Conservation (phyloP, 768 basidiomycete species). For the Boletus tomentosulus region DNA sequence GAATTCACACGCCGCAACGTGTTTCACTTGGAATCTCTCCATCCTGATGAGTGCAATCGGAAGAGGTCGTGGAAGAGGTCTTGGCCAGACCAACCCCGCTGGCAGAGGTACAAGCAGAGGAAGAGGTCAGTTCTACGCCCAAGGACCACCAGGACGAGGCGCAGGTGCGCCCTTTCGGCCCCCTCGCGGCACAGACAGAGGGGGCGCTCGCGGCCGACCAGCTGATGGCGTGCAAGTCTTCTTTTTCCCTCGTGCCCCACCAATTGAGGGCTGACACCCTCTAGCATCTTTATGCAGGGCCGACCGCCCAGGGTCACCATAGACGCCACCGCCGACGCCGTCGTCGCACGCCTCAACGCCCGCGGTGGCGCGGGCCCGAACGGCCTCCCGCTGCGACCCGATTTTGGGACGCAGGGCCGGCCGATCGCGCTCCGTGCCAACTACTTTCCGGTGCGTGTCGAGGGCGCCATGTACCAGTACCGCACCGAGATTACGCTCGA, state of each 20-base stretch:
- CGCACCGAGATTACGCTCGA: slow-evolving; percentile 28
- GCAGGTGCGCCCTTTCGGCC: background rate
- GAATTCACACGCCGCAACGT: too few relatives aligned
- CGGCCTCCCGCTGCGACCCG: slow-evolving; percentile 42
- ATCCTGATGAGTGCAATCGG: too few relatives aligned
- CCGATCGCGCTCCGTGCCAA: slow-evolving; percentile 44
- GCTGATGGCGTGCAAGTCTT: slow-evolving; percentile 11
- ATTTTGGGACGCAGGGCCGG: slow-evolving; percentile 40
- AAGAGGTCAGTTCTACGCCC: background rate
- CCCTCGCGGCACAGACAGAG: slow-evolving; percentile 22
- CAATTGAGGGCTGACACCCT: background rate
- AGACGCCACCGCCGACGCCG: slow-evolving; percentile 36
- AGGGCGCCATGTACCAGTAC: slow-evolving; percentile 40
- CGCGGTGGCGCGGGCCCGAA: background rate
- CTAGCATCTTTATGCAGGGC: slow-evolving; percentile 31
- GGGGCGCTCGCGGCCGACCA: slow-evolving; percentile 15
- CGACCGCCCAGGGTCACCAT: slow-evolving; percentile 37
- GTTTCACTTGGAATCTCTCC: too few relatives aligned
- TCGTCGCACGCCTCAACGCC: slow-evolving; percentile 30
- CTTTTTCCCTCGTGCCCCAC: background rate
- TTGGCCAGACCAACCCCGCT: too few relatives aligned
- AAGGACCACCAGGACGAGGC: slow-evolving; percentile 4
- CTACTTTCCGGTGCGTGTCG: slow-evolving; percentile 43
- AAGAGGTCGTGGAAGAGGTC: too few relatives aligned
- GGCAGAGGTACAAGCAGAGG: too few relatives aligned